Percentiles rank a stretch among this genome's conserved stretches.
These are phyloP conservation scores for Erysimum cheiranthoides DNA, from an alignment of 345 rosid genomes.

Conservation along the genomic window DNA sequence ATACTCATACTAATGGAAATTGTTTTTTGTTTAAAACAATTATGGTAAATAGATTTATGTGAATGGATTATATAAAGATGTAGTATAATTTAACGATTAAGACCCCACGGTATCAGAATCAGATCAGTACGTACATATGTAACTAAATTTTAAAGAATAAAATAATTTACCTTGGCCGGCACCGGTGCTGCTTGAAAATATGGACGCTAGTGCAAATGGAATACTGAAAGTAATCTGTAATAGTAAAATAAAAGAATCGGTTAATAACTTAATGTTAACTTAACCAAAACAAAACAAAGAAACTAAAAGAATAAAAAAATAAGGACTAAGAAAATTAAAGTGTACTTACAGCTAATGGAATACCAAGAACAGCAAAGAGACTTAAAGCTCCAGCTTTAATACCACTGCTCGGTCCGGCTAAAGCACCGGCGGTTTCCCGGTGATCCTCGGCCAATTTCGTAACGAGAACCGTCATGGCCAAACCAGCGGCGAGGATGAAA, in stretches of 20 bases:
- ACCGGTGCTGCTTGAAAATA: conserved; percentile 55
- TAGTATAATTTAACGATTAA: not conserved
- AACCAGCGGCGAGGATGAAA: conserved; percentile 59
- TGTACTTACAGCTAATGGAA: conserved; percentile 80
- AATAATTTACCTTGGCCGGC: conserved; percentile 77
- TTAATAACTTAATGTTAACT: not conserved
- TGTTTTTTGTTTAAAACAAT: too few relatives aligned
- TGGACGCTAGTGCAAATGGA: conserved; percentile 93
- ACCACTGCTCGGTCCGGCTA: conserved; percentile 46
- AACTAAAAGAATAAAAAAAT: not conserved
- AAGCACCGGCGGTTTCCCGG: conserved; percentile 32
- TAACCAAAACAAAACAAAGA: not conserved
- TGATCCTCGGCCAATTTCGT: conserved; percentile 62
- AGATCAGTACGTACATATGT: not conserved
- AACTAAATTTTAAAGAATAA: not conserved
- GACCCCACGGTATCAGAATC: not conserved
- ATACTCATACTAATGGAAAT: not conserved
- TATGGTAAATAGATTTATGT: too few relatives aligned
- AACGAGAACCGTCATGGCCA: conserved; percentile 56
- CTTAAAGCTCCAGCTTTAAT: conserved; percentile 59
- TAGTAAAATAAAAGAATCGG: not conserved
- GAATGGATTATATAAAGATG: too few relatives aligned
- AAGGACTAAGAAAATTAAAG: too few relatives aligned
- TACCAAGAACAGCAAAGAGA: conserved; percentile 70
- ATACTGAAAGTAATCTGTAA: conserved; percentile 72